phyloP scores from a whole-genome alignment of 148 eudicot species.

The Fagopyrum tataricum region DNA sequence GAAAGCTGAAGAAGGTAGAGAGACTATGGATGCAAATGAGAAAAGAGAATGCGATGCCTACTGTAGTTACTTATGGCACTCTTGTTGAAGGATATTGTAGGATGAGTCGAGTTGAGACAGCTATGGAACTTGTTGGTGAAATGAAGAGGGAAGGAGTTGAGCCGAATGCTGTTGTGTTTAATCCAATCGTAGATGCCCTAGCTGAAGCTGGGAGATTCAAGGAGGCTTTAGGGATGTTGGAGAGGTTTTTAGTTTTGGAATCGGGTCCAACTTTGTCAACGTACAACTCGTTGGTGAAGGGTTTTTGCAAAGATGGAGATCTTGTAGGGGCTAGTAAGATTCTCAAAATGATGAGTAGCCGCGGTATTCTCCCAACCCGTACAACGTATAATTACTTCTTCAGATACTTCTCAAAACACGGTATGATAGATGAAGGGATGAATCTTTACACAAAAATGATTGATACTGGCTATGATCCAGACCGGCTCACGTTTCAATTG shows the following conservation, averaged over 20 bases:
- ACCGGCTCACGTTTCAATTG: slow-evolving; percentile 51
- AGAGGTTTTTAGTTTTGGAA: slow-evolving; percentile 54
- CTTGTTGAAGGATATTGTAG: slow-evolving; percentile 62
- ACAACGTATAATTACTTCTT: slow-evolving; percentile 65
- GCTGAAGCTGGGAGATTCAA: slow-evolving; percentile 56
- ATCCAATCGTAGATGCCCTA: slow-evolving; percentile 53
- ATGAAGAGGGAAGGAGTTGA: slow-evolving; percentile 51
- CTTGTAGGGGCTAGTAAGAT: slow-evolving; percentile 59
- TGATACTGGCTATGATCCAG: slow-evolving; percentile 47
- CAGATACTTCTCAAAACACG: slow-evolving; percentile 35
- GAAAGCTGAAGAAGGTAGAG: slow-evolving; percentile 39
- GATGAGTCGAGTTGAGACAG: slow-evolving; percentile 47
- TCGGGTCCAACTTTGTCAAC: slow-evolving; percentile 60
- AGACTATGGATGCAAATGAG: slow-evolving; percentile 48
- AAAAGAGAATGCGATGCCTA: slow-evolving; percentile 34
- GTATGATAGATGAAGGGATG: slow-evolving; percentile 50
- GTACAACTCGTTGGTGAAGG: slow-evolving; percentile 64
- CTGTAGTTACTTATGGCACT: slow-evolving; percentile 53
- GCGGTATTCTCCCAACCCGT: slow-evolving; percentile 48
- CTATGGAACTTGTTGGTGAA: slow-evolving; percentile 48
- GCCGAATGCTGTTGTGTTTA: slow-evolving; percentile 51
- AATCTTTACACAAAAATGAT: slow-evolving; percentile 53
- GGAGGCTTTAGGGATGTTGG: slow-evolving; percentile 73
- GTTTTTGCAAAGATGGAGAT: slow-evolving; percentile 75
- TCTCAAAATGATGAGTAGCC: slow-evolving; percentile 62